phyloP scores from a whole-genome alignment of 1,284 basidiomycete genomes.

The Ceratobasidium sp. region DNA sequence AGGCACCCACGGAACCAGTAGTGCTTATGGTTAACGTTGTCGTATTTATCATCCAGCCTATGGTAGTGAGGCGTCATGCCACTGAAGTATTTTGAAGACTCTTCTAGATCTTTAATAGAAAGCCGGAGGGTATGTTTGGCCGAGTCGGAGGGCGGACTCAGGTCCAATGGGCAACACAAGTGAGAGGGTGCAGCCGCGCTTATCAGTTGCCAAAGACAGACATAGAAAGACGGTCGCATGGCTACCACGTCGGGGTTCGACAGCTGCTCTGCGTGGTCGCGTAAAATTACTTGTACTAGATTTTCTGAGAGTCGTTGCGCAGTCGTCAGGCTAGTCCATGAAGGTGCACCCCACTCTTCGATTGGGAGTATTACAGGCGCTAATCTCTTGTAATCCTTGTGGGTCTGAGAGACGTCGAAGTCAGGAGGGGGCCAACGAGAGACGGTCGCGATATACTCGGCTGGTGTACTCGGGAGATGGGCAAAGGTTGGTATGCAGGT shows the following conservation, averaged over 20 bases:
- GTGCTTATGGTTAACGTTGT: neutral
- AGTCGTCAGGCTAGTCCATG: neutral
- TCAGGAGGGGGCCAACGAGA: neutral
- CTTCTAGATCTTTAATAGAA: neutral
- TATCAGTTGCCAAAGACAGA: neutral
- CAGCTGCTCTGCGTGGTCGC: neutral
- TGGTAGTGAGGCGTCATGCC: neutral
- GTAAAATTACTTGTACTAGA: neutral
- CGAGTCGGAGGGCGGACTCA: neutral
- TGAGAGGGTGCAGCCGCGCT: too few species aligned
- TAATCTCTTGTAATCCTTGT: neutral
- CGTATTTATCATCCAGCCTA: neutral
- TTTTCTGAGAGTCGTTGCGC: constrained; percentile 7
- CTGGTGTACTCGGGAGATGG: neutral
- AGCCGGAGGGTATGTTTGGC: too few species aligned
- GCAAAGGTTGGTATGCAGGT: neutral
- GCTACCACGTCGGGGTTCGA: neutral
- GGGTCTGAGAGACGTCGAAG: neutral
- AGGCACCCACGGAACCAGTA: neutral
- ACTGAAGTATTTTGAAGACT: neutral
- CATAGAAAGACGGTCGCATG: neutral
- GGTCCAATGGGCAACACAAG: neutral
- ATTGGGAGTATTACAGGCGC: neutral
- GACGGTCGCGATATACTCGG: neutral
- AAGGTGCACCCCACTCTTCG: neutral